Base-by-base conservation (phyloP, 2,329 filamentous ascomycete genomes). In the Xylariaceae sp. region DNA sequence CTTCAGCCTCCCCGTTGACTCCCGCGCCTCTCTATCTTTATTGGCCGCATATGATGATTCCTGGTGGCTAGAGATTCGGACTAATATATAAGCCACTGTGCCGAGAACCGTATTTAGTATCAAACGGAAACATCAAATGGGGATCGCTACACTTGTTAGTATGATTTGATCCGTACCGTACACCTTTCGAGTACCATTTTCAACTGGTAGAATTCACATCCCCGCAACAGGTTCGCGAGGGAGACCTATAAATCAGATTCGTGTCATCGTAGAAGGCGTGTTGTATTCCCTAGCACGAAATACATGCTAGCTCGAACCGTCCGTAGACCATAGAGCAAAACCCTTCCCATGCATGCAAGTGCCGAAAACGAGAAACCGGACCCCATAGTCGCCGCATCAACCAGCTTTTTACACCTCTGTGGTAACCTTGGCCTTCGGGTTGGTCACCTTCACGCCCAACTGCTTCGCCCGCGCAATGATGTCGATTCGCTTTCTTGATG, bases 391-490 rank as follows among this genome's bases (percentile, higher is more conserved):
- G 63, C 62, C 62, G 51, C 62, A 65, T 54, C 61, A 63, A 60
- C 54, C 60, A 49, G 32, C 50, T 58, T 58, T 75, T 85, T 87
- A 89, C 74, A 88, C 83, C 88, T 99, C 95, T 72, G 92, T 96
- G 73, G 93, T 96, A 79, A 99, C 89, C 87, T 93, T 96, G 76
- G 93, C 95, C 90, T 97, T 96, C 81, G 91, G 81, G 87, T 99
- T 99, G 77, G 95, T 99, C 79, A 99, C 93, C 90, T 99, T 99
- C 79, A 99, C 95, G 76, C 93, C 91, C 75, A 99, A 84, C 81
- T 96, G 89, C 90, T 98, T 98, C 68, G 95, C 95, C 79, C 93
- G 90, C 75, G 91, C 86, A 74, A 99, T 88, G 81, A 99, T 99
- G 75, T 97, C 93, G 80, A 99, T 89, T 81, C 95, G 88, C 91